These are phyloP conservation scores for Coix lacrymajobi DNA, from an alignment of 176 grass and related monocot genomes.

Conservation along the genomic window DNA sequence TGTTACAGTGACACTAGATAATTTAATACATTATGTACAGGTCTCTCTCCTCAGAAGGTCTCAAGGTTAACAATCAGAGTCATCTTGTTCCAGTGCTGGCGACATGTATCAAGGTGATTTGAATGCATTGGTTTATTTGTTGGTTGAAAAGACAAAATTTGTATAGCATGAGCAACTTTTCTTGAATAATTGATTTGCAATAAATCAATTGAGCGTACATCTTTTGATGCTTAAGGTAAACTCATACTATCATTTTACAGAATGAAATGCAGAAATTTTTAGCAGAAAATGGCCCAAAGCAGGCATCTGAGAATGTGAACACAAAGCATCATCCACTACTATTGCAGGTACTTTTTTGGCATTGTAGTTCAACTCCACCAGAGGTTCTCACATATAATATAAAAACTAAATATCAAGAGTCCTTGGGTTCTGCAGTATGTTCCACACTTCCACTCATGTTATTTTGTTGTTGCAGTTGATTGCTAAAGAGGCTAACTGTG, in stretches of 20 bases:
- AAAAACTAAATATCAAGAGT: neutral
- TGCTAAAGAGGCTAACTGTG: conserved; percentile 66
- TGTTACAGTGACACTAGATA: neutral
- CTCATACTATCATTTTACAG: neutral
- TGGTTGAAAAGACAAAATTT: neutral
- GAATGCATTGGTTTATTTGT: conserved; percentile 12
- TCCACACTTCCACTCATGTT: neutral
- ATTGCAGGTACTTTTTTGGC: neutral
- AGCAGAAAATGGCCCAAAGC: neutral
- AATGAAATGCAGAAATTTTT: neutral
- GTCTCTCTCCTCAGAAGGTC: conserved; percentile 58
- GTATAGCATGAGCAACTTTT: neutral
- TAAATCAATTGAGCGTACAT: neutral
- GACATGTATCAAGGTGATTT: conserved; percentile 84
- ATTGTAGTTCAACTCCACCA: neutral
- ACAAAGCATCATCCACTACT: neutral
- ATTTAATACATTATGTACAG: conserved; percentile 28
- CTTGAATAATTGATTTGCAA: neutral
- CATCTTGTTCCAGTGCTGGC: conserved; percentile 87
- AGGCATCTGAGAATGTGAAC: neutral
- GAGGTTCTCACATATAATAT: neutral
- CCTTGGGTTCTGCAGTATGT: neutral
- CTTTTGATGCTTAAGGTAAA: neutral
- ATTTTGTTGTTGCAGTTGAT: conserved; percentile 54
- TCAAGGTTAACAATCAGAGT: conserved; percentile 88